Conservation (phyloP, 441 rosid genomes). For the Gossypium gossypioides region DNA sequence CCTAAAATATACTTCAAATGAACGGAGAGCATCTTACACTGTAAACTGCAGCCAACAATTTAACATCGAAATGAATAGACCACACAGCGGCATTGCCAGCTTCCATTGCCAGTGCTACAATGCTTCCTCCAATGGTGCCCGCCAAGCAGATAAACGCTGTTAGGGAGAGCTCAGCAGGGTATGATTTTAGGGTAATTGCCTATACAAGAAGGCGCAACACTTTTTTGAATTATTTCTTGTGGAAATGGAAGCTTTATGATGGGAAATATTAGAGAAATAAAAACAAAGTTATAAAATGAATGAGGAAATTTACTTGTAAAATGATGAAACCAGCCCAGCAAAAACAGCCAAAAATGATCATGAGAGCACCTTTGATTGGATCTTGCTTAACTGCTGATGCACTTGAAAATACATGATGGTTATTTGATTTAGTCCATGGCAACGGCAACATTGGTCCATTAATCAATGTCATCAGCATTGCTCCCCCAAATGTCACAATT, state of each 20-base stretch:
- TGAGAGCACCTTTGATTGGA: slow-evolving; percentile 29
- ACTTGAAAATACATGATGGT: slow-evolving; percentile 9
- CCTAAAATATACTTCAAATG: background rate
- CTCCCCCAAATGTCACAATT: slow-evolving; percentile 50
- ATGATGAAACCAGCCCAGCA: slow-evolving; percentile 34
- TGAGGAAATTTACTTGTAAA: slow-evolving; percentile 22
- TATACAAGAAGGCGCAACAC: background rate
- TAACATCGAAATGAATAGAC: slow-evolving; percentile 24
- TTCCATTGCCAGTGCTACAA: slow-evolving; percentile 25
- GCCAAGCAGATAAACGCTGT: slow-evolving; percentile 33
- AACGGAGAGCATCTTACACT: slow-evolving; percentile 22
- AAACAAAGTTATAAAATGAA: background rate
- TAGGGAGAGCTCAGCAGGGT: slow-evolving; percentile 40
- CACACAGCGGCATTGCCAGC: slow-evolving; percentile 22
- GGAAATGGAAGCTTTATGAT: background rate
- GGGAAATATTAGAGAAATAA: too few relatives aligned
- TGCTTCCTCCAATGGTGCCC: slow-evolving; percentile 26
- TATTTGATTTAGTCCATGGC: background rate
- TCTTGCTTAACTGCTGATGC: slow-evolving; percentile 9
- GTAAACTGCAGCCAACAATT: slow-evolving; percentile 25
- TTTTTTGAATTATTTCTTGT: background rate
- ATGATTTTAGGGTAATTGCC: slow-evolving; percentile 33
- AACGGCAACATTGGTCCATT: background rate
- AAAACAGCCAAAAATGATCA: slow-evolving; percentile 28
- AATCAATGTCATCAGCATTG: background rate